Evolutionary conservation across 495 filamentous ascomycete genomes (phyloP).

Genomic region (Peziza echinospora): DNA sequence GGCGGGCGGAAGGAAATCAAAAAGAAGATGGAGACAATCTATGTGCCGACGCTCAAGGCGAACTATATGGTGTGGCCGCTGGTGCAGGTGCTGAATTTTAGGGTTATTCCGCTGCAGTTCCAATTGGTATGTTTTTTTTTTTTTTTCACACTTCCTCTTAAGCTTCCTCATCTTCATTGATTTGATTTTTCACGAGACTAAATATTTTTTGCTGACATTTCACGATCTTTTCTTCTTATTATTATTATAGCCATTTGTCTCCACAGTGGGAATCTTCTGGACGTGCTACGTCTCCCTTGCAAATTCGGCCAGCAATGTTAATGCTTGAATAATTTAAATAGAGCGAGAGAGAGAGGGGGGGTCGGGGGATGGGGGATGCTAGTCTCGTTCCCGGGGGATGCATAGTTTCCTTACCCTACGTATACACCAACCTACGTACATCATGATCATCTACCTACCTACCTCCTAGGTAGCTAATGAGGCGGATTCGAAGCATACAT

Average conservation of each 20-base stretch:
- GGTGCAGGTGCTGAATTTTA: conserved; percentile 93
- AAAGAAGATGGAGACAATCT: conserved; percentile 81
- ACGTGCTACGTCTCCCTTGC: conserved; percentile 94
- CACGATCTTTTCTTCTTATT: too few relatives aligned
- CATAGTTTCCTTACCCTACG: not conserved
- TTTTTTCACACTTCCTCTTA: too few relatives aligned
- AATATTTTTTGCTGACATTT: too few relatives aligned
- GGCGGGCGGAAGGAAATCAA: conserved; percentile 59
- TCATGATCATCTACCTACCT: not conserved
- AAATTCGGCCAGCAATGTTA: conserved; percentile 56
- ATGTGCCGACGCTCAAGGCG: conserved; percentile 42
- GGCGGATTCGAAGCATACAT: too few relatives aligned
- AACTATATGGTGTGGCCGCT: conserved; percentile 92
- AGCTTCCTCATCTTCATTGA: too few relatives aligned
- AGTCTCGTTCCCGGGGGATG: not conserved
- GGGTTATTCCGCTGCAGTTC: conserved; percentile 83
- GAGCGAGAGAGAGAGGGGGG: too few relatives aligned
- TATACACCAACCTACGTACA: not conserved
- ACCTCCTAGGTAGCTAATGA: not conserved
- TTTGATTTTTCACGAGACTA: too few relatives aligned
- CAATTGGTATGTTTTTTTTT: conserved; percentile 67
- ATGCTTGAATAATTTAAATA: too few relatives aligned
- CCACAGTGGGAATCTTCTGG: conserved; percentile 92
- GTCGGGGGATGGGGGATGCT: not conserved
- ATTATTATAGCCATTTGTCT: conserved; percentile 65